phyloP scores from a whole-genome alignment of 1,139 yeast genomes.

The Hemisphaericaspora xylofermentans region DNA sequence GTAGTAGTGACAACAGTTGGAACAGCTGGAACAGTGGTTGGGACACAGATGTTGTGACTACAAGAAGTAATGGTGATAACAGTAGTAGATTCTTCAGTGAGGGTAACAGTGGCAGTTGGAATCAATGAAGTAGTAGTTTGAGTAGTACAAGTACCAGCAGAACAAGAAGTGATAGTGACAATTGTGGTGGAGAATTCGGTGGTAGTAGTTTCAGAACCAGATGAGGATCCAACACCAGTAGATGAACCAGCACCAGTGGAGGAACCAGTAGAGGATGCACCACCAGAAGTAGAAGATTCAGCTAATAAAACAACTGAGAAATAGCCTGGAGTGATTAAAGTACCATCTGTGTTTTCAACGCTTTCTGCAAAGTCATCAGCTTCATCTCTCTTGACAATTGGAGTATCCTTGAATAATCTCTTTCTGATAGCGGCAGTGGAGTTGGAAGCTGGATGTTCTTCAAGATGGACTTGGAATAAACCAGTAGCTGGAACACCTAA shows the following conservation, averaged over 20 bases:
- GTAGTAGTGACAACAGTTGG: constrained; percentile 25
- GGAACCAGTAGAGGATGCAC: constrained; percentile 8
- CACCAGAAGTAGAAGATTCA: constrained; percentile 14
- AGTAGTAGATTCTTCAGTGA: constrained; percentile 21
- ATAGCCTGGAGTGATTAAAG: constrained; percentile 16
- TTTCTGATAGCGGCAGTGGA: constrained; percentile 45
- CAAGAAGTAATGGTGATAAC: constrained; percentile 50
- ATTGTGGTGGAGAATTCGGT: constrained; percentile 12
- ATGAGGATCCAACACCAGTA: not conserved
- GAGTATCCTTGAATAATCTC: constrained; percentile 29
- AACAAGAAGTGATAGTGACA: constrained; percentile 15
- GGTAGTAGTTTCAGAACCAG: constrained; percentile 13
- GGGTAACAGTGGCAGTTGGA: constrained; percentile 29
- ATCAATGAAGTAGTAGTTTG: constrained; percentile 15
- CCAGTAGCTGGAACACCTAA: constrained; percentile 25
- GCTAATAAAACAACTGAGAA: constrained; percentile 27
- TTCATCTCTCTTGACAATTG: constrained; percentile 28
- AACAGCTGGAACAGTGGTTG: constrained; percentile 33
- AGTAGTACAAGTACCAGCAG: constrained; percentile 10
- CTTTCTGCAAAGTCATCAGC: constrained; percentile 31
- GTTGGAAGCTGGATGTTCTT: constrained; percentile 33
- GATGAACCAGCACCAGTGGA: constrained; percentile 12
- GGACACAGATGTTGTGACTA: constrained; percentile 32
- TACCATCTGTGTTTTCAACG: constrained; percentile 31
- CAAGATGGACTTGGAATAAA: constrained; percentile 32